These are phyloP conservation scores for Kazachstania africana DNA, from an alignment of 805 yeast species.

Conservation along the genomic window DNA sequence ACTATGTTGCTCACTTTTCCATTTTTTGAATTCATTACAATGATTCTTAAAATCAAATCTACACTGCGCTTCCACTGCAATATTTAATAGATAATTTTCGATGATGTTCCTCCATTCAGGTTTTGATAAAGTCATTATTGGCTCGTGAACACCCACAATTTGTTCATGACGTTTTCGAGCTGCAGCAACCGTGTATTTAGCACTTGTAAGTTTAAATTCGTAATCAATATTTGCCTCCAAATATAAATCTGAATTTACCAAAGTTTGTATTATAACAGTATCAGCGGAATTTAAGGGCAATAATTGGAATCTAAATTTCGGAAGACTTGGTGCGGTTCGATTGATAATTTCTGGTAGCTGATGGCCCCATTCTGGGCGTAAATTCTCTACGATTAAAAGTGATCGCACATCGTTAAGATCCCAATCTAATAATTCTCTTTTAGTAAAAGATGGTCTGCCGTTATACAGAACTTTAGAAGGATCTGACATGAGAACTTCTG, in stretches of 20 bases:
- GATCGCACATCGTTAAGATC: conserved; percentile 59
- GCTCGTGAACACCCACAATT: conserved; percentile 14
- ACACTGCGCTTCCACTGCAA: conserved; percentile 64
- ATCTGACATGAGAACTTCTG: conserved; percentile 37
- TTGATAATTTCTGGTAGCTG: conserved; percentile 34
- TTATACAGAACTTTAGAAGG: conserved; percentile 33
- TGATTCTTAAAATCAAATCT: conserved; percentile 47
- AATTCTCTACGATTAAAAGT: conserved; percentile 39
- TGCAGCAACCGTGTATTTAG: conserved; percentile 46
- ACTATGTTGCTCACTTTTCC: conserved; percentile 26
- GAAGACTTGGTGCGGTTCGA: conserved; percentile 14
- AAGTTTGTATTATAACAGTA: conserved; percentile 33
- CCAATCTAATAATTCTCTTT: conserved; percentile 58
- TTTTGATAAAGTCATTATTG: conserved; percentile 30
- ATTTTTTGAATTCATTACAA: conserved; percentile 36
- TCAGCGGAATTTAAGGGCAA: conserved; percentile 45
- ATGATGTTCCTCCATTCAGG: conserved; percentile 67
- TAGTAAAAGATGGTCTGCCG: conserved; percentile 54
- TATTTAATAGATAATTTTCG: conserved; percentile 52
- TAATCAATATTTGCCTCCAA: conserved; percentile 47
- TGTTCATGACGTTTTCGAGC: conserved; percentile 41
- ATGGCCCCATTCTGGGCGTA: conserved; percentile 45
- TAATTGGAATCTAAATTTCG: conserved; percentile 35
- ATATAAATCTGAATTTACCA: conserved; percentile 54
- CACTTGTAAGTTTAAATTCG: conserved; percentile 46